Evolutionary conservation across 495 filamentous ascomycete genomes (phyloP).

Genomic region (Tuber umbilicatum): DNA sequence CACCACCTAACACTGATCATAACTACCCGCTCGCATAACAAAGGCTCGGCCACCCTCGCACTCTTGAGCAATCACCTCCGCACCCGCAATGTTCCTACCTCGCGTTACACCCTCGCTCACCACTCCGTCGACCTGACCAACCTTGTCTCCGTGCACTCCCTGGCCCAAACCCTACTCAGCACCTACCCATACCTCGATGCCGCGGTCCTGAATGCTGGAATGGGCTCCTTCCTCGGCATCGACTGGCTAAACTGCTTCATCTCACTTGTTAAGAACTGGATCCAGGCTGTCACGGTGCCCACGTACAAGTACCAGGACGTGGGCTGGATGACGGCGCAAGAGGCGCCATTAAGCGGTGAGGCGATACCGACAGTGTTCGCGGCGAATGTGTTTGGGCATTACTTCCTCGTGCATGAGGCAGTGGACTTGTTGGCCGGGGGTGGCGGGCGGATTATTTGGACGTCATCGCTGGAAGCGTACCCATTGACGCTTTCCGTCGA

Average conservation of each 20-base stretch:
- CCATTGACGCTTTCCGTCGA: constrained; percentile 51
- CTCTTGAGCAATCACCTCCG: constrained; percentile 52
- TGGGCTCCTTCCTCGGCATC: constrained; percentile 77
- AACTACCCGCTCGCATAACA: constrained; percentile 57
- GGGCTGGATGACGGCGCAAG: constrained; percentile 51
- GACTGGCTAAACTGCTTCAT: constrained; percentile 63
- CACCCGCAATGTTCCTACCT: constrained; percentile 45
- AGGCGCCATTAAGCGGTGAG: constrained; percentile 38
- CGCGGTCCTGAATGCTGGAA: constrained; percentile 79
- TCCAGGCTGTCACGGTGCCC: constrained; percentile 70
- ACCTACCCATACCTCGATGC: constrained; percentile 60
- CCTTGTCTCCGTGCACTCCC: constrained; percentile 48
- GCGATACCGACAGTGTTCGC: constrained; percentile 72
- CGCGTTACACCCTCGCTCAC: constrained; percentile 52
- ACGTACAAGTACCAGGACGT: constrained; percentile 59
- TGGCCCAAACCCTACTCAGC: constrained; percentile 49
- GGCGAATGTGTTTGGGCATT: constrained; percentile 92
- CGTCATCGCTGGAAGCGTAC: constrained; percentile 68
- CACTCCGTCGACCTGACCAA: constrained; percentile 54
- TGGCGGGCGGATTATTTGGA: constrained; percentile 69
- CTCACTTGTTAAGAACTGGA: constrained; percentile 55
- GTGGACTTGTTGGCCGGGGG: constrained; percentile 57
- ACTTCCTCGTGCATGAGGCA: constrained; percentile 76
- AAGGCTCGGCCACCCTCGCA: constrained; percentile 55
- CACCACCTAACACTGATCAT: constrained; percentile 60